Evolutionary conservation across 495 filamentous ascomycete species (phyloP).

Genomic region (Elasticomyces elasticus): DNA sequence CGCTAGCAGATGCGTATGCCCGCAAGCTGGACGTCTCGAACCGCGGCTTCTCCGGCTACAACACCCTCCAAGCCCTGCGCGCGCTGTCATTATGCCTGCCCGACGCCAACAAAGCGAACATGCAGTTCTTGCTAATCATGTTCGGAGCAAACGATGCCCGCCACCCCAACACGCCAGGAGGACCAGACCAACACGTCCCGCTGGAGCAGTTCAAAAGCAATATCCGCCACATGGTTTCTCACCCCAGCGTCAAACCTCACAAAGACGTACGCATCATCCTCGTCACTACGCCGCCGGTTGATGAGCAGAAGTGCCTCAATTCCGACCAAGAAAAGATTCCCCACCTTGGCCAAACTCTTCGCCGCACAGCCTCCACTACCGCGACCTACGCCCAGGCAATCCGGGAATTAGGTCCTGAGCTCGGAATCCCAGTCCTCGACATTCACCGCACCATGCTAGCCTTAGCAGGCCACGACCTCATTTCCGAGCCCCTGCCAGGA

Average conservation of each 20-base stretch:
- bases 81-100: conserved; percentile 51
- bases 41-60: conserved; percentile 63
- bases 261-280: conserved; percentile 57
- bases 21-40: conserved; percentile 59
- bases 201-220: conserved; percentile 62
- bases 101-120: conserved; percentile 43
- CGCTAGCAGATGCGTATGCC: conserved; percentile 56
- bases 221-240: conserved; percentile 55
- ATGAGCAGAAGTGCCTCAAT: conserved; percentile 56
- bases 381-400: conserved; percentile 62
- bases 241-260: conserved; percentile 57
- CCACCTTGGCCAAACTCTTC: conserved; percentile 32
- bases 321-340: conserved; percentile 42
- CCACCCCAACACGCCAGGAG: conserved; percentile 43
- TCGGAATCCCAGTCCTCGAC: conserved; percentile 59
- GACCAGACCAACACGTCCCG: conserved; percentile 56
- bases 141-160: conserved; percentile 82
- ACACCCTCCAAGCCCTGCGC: conserved; percentile 51
- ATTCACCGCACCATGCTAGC: conserved; percentile 65
- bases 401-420: conserved; percentile 51
- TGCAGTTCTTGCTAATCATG: conserved; percentile 65
- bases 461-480: conserved; percentile 50
- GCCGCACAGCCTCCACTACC: conserved; percentile 52
- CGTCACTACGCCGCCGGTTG: conserved; percentile 68
- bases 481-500: conserved; percentile 40